phyloP scores from a whole-genome alignment of 179 eudicot species.

The Heliamphora pulchella region DNA sequence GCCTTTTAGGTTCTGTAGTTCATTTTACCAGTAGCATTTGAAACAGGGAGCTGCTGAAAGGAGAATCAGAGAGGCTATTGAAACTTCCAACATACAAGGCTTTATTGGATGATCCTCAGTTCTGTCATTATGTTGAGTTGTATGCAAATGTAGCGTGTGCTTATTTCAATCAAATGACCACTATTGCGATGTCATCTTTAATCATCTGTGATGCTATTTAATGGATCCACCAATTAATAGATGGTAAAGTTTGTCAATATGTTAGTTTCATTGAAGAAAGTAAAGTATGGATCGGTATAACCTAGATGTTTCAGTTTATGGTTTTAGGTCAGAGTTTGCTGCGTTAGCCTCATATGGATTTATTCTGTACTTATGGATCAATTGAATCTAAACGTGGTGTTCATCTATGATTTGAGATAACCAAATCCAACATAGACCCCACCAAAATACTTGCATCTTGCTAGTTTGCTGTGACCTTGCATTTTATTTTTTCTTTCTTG shows the following conservation, averaged over 20 bases:
- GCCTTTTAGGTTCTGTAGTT: conserved; percentile 13
- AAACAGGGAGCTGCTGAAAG: conserved; percentile 75
- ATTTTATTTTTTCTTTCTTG: background rate
- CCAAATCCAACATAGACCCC: background rate
- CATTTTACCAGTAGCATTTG: conserved; percentile 4
- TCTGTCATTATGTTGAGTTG: conserved; percentile 69
- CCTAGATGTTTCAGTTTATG: background rate
- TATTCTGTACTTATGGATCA: background rate
- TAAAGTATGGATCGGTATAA: background rate
- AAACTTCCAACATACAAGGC: conserved; percentile 79
- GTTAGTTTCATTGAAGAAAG: background rate
- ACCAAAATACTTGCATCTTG: background rate
- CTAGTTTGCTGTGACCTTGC: background rate
- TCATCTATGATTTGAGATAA: background rate
- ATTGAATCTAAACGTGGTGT: background rate
- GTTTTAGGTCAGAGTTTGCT: conserved; percentile 8
- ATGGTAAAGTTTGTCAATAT: background rate
- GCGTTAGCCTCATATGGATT: background rate
- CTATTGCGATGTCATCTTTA: background rate
- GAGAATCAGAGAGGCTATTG: conserved; percentile 79
- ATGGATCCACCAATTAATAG: background rate
- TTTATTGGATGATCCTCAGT: conserved; percentile 72
- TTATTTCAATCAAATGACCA: background rate
- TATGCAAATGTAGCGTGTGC: conserved; percentile 67
- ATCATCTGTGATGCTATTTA: background rate